Evolutionary conservation across 495 filamentous ascomycete genomes (phyloP).

Genomic region (Penicillium verhagenii): DNA sequence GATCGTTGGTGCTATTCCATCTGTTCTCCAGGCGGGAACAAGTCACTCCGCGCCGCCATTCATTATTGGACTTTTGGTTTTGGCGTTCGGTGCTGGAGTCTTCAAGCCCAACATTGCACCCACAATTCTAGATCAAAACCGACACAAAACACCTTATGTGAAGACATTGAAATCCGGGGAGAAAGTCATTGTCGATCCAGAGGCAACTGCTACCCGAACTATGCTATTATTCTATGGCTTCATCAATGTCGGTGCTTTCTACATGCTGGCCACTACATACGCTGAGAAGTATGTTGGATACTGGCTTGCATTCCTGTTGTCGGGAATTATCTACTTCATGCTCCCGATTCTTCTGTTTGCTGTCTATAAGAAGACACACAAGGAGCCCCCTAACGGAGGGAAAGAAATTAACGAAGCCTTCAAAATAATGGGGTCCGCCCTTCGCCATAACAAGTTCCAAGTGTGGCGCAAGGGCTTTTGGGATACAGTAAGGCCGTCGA

Average conservation of each 20-base stretch:
- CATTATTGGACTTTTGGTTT: constrained; percentile 51
- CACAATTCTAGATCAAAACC: constrained; percentile 35
- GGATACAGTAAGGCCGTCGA: constrained; percentile 63
- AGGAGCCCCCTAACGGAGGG: constrained; percentile 47
- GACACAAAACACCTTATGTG: constrained; percentile 27
- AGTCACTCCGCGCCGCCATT: constrained; percentile 52
- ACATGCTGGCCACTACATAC: constrained; percentile 37
- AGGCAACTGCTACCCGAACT: constrained; percentile 28
- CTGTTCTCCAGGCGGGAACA: constrained; percentile 52
- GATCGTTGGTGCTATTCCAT: constrained; percentile 58
- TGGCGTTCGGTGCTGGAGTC: constrained; percentile 36
- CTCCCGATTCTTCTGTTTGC: constrained; percentile 51
- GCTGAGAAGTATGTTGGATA: constrained; percentile 41
- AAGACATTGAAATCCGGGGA: constrained; percentile 38
- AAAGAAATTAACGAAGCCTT: constrained; percentile 56
- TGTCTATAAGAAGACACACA: constrained; percentile 47
- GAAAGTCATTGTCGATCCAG: constrained; percentile 41
- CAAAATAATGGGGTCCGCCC: constrained; percentile 50
- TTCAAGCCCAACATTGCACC: constrained; percentile 45
- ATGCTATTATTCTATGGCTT: constrained; percentile 42
- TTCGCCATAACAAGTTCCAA: constrained; percentile 55
- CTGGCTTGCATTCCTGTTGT: constrained; percentile 35
- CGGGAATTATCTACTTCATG: constrained; percentile 51
- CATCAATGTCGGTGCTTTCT: constrained; percentile 41
- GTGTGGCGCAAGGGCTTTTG: constrained; percentile 60